Evolutionary conservation across 2,329 filamentous ascomycete genomes (phyloP).

Genomic region (Aspergillus tanneri): DNA sequence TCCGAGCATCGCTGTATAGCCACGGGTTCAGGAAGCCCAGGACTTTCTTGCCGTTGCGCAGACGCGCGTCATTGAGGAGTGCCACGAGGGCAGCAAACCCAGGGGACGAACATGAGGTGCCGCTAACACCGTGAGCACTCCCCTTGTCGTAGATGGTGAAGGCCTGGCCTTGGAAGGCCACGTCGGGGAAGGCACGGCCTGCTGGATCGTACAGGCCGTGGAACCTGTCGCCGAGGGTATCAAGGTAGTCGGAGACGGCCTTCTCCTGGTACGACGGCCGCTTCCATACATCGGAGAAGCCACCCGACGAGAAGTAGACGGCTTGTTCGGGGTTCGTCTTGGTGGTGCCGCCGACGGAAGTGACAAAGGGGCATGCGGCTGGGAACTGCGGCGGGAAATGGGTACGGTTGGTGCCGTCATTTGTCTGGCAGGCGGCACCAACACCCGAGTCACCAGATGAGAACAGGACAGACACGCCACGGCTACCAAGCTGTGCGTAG

Average conservation of each 20-base stretch:
- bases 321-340: conserved; percentile 39
- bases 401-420: conserved; percentile 36
- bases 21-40: conserved; percentile 63
- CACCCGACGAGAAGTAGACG: conserved; percentile 43
- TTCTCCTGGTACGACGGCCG: conserved; percentile 34
- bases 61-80: conserved; percentile 62
- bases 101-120: conserved; percentile 56
- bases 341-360: conserved; percentile 45
- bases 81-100: conserved; percentile 59
- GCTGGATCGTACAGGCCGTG: conserved; percentile 32
- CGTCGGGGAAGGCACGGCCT: conserved; percentile 44
- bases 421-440: conserved; percentile 35
- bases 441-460: conserved; percentile 53
- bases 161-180: conserved; percentile 38
- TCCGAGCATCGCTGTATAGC: conserved; percentile 50
- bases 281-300: conserved; percentile 42
- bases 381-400: conserved; percentile 47
- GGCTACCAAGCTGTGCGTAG: conserved; percentile 52
- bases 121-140: conserved; percentile 29
- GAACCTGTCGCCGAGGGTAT: conserved; percentile 26
- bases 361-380: conserved; percentile 40
- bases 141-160: conserved; percentile 36
- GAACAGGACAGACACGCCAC: conserved; percentile 51
- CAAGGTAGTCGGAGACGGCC: conserved; percentile 39
- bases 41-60: conserved; percentile 49